These are phyloP conservation scores for Fraxinus cuspidata DNA, from an alignment of 257 asterid genomes.

Conservation along the genomic window DNA sequence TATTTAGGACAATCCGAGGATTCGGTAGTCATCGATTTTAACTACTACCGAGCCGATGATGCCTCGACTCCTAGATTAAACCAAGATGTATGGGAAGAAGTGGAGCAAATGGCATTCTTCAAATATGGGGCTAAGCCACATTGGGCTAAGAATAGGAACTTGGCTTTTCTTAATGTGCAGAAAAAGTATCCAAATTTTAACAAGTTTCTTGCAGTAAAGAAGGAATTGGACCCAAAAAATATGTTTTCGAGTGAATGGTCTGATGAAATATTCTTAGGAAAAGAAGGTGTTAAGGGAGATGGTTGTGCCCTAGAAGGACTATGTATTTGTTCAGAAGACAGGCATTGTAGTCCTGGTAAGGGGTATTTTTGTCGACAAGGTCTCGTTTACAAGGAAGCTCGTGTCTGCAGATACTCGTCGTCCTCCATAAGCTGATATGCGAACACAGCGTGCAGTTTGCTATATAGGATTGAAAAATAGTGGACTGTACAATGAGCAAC, in stretches of 20 bases:
- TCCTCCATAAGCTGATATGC: constrained; percentile 20
- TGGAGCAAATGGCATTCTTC: constrained; percentile 83
- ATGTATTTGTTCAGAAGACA: constrained; percentile 68
- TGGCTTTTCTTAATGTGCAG: constrained; percentile 49
- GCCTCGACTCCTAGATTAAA: constrained; percentile 52
- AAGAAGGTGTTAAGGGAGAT: constrained; percentile 32
- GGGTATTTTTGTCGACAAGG: constrained; percentile 67
- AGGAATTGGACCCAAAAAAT: constrained; percentile 47
- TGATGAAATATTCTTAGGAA: constrained; percentile 52
- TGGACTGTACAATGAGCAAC: too few relatives aligned
- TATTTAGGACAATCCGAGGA: constrained; percentile 63
- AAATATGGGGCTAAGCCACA: constrained; percentile 72
- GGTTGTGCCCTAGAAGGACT: constrained; percentile 82
- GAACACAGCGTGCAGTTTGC: neutral
- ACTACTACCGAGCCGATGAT: constrained; percentile 65
- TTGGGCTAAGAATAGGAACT: constrained; percentile 80
- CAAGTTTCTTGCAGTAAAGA: constrained; percentile 51
- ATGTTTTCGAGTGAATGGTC: constrained; percentile 63
- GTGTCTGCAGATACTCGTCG: constrained; percentile 57
- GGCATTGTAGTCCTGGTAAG: constrained; percentile 71
- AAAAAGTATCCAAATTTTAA: constrained; percentile 50
- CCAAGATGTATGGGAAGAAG: constrained; percentile 74
- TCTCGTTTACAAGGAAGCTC: constrained; percentile 57
- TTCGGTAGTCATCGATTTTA: constrained; percentile 65
- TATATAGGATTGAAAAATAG: neutral